Evolutionary conservation across 176 grass and related monocot species (phyloP).

Genomic region (Juncus effusus): DNA sequence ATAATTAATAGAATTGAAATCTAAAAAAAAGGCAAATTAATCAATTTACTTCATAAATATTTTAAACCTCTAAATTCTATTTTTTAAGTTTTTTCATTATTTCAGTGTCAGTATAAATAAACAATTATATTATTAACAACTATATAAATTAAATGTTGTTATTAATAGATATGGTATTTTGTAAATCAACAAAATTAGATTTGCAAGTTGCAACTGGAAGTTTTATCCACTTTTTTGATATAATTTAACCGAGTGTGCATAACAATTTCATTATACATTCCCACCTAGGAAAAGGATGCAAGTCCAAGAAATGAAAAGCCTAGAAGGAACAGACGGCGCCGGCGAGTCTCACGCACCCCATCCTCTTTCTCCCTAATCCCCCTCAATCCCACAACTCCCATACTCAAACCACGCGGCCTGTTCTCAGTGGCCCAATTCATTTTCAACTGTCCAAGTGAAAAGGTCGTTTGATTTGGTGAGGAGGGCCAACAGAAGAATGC

Average conservation of each 20-base stretch:
- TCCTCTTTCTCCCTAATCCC: not conserved
- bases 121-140: too few species aligned
- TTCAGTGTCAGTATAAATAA: too few species aligned
- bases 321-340: conserved; percentile 25
- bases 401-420: not conserved
- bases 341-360: conserved; percentile 10
- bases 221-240: too few species aligned
- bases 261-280: conserved; percentile 13
- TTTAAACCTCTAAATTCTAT: too few species aligned
- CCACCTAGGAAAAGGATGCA: conserved; percentile 1
- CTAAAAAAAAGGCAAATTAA: too few species aligned
- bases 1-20: too few species aligned
- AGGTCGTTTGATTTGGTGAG: not conserved
- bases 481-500: conserved; percentile 1
- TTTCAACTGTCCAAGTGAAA: not conserved
- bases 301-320: conserved; percentile 8
- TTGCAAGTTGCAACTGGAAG: too few species aligned
- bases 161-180: too few species aligned
- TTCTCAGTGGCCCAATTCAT: not conserved
- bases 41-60: too few species aligned
- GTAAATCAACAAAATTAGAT: too few species aligned
- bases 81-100: too few species aligned
- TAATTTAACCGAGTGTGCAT: not conserved
- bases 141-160: too few species aligned
- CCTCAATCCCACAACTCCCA: not conserved